Conservation (phyloP, 306 rosid species). For the Oxytropis ochrocephala region DNA sequence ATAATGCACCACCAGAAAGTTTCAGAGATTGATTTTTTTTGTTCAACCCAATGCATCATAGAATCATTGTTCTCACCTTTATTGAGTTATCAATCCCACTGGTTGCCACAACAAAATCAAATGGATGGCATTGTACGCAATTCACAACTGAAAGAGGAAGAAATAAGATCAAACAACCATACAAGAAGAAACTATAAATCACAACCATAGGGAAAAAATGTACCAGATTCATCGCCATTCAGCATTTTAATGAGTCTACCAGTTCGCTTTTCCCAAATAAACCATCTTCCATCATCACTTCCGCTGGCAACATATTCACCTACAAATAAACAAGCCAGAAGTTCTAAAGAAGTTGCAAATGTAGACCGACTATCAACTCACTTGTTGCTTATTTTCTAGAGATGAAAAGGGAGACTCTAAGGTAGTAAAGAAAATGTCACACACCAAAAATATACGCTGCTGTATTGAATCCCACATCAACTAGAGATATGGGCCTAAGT, state of each 20-base stretch:
- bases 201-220: constrained; percentile 6
- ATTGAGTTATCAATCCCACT: constrained; percentile 95
- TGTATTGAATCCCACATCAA: too few species aligned
- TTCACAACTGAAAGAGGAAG: constrained; percentile 67
- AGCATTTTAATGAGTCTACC: constrained; percentile 90
- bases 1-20: constrained; percentile 20
- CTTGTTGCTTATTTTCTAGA: neutral
- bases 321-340: constrained; percentile 28
- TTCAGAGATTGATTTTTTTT: constrained; percentile 23
- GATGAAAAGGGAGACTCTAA: neutral
- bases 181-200: neutral
- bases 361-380: constrained; percentile 1
- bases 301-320: constrained; percentile 96
- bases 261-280: constrained; percentile 89
- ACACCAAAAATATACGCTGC: neutral
- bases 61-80: constrained; percentile 51
- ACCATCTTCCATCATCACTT: constrained; percentile 99
- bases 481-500: too few species aligned
- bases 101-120: constrained; percentile 88
- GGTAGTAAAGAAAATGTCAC: neutral
- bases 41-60: constrained; percentile 8
- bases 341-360: neutral
- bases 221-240: constrained; percentile 86
- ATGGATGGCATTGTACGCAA: constrained; percentile 88
- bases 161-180: constrained; percentile 15